Conservation (phyloP, 2,329 filamentous ascomycete genomes). For the Colletotrichum endophyticum region DNA sequence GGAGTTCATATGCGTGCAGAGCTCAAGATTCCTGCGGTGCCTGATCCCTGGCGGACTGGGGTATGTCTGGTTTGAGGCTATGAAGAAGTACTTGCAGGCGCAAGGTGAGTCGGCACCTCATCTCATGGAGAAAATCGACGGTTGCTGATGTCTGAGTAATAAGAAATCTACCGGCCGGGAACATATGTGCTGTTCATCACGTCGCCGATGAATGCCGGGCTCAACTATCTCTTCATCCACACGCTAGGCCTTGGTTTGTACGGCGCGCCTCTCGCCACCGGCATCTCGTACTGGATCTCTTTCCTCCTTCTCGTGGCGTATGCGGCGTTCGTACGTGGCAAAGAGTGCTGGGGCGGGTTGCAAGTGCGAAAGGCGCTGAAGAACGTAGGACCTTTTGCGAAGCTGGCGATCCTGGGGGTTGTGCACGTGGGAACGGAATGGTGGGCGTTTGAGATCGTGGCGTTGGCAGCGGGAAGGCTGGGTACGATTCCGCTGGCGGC, state of each 20-base stretch:
- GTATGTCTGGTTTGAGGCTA: conserved; percentile 85
- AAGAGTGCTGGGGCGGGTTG: conserved; percentile 80
- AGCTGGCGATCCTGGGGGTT: conserved; percentile 76
- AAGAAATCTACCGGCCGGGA: conserved; percentile 75
- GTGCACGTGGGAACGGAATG: conserved; percentile 89
- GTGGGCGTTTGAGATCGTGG: conserved; percentile 95
- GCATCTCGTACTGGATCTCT: conserved; percentile 85
- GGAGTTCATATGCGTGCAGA: conserved; percentile 75
- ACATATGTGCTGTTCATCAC: conserved; percentile 85
- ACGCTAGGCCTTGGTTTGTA: conserved; percentile 73
- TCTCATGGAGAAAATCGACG: background rate
- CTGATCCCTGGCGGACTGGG: conserved; percentile 83
- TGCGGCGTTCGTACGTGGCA: conserved; percentile 71
- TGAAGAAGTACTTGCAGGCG: conserved; percentile 89
- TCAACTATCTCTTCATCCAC: conserved; percentile 85
- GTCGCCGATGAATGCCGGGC: conserved; percentile 78
- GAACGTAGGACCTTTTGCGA: conserved; percentile 73
- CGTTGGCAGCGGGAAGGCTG: conserved; percentile 78
- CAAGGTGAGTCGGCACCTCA: conserved; percentile 65
- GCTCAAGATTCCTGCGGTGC: conserved; percentile 73
- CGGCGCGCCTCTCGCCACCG: conserved; percentile 81
- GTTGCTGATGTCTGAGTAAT: background rate
- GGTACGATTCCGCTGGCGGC: conserved; percentile 82
- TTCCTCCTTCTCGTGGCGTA: conserved; percentile 80
- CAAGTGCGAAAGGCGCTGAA: conserved; percentile 65